Evolutionary conservation across 768 basidiomycete species (phyloP), one percentile per base, ranked within the genome.

Genomic region (Amanita pseudoporphyria): DNA sequence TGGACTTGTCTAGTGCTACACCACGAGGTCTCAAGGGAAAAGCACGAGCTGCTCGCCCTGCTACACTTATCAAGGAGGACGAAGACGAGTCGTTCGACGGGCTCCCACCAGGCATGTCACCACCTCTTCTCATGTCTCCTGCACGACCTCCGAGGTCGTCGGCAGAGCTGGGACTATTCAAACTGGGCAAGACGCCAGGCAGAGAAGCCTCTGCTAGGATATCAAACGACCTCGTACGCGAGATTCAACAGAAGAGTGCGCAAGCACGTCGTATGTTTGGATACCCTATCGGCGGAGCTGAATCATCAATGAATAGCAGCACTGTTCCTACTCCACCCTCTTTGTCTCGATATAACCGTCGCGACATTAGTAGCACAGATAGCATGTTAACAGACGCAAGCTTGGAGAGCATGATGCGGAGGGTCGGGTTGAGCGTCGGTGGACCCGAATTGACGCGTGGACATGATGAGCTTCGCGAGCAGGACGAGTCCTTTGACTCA

Each of bases 171-270:
- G 69, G 68, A 33, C 66, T 72, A 21, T 49, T 72, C 45, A 64
- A 64, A 50, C 61, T 74, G 32, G 75, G 78, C 1, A 75, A 78
- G 41, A 89, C 89, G 2, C 90, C 90, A 0, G 74, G 71, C 26
- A 82, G 77, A 58, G 79, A 81, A 52, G 88, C 87, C 3, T 85
- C 84, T 1, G 70, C 74, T 9, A 73, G 83, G 12, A 87, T 91
- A 45, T 74, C 77, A 45, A 71, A 71, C 26, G 81, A 84, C 60
- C 67, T 89, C 2, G 64, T 90, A 16, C 76, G 73, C 19, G 73
- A 77, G 51, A 67, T 73, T 18, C 74, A 77, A 55, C 66, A 60
- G 43, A 71, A 65, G 41, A 67, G 64, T 1, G 59, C 56, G 10
- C 58, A 60, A 33, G 50, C 56, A 16, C 54, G 63, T n/a, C 56